Evolutionary conservation across 805 yeast genomes (phyloP).

Genomic region (Saccharomycopsis babjevae): DNA sequence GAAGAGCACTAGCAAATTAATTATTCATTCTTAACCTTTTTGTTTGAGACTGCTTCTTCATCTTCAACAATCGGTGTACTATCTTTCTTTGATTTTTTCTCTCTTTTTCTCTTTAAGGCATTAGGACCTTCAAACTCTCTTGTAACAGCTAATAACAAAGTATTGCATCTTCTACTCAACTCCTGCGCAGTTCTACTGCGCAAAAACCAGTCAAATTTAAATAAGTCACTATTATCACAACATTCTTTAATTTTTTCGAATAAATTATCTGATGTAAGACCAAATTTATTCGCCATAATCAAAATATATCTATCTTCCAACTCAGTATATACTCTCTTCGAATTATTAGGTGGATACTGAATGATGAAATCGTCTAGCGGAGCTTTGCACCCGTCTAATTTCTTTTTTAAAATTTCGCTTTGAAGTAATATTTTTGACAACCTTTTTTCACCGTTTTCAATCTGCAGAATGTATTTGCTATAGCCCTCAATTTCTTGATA

Average conservation of each 20-base stretch:
- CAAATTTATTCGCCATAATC: conserved; percentile 51
- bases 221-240: conserved; percentile 45
- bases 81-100: conserved; percentile 5
- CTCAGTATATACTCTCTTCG: conserved; percentile 61
- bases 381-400: conserved; percentile 42
- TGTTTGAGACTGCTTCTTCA: neutral
- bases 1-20: neutral
- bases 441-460: conserved; percentile 66
- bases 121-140: conserved; percentile 60
- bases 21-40: neutral
- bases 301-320: conserved; percentile 63
- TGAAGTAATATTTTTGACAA: conserved; percentile 44
- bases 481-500: conserved; percentile 54
- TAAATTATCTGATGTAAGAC: conserved; percentile 48
- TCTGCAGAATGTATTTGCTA: conserved; percentile 61
- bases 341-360: conserved; percentile 75
- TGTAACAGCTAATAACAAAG: conserved; percentile 56
- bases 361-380: conserved; percentile 56
- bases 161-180: conserved; percentile 55
- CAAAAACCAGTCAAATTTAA: conserved; percentile 66
- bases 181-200: conserved; percentile 65
- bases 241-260: conserved; percentile 59
- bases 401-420: conserved; percentile 41
- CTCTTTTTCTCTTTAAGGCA: conserved; percentile 39
- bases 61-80: neutral